Evolutionary conservation across 2,329 filamentous ascomycete genomes (phyloP), one percentile per base, ranked within the genome.

Genomic region (Fusarium sp.): DNA sequence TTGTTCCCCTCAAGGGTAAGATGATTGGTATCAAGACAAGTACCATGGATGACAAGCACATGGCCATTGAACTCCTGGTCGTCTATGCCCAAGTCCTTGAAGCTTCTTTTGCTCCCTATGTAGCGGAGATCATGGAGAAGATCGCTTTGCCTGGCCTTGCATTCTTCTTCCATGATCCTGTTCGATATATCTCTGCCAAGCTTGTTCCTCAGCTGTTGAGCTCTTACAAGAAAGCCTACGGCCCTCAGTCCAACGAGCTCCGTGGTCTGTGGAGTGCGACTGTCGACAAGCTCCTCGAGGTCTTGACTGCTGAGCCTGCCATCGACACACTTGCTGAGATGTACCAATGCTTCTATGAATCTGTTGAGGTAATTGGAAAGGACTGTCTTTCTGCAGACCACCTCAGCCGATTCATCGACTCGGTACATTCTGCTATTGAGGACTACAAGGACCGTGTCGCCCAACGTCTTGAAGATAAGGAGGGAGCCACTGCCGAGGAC

Each of bases 291-390:
- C 89, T 98, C 41, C 90, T 99, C 17, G 96, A 98, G 82, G 95
- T 98, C 4, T 88, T 99, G 44, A 94, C 92, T 70, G 95, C 95
- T 1, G 96, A 99, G 84, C 96, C 96, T 26, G 95, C 95, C 3
- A 95, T 99, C 67, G 96, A 99, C 78, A 98, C 96, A 0, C 89
- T 99, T 52, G 96, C 96, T 4, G 96, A 98, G 84, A 98, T 99
- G 94, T 99, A 98, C 84, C 96, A 98, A 83, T 99, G 96, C 86
- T 99, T 99, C 87, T 99, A 99, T 82, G 96, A 99, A 83, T 98
- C 94, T 33, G 92, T 99, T 13, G 96, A 98, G 84, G 95, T 98
- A 28, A 90, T 97, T 74, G 96, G 96, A 68, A 94, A 94, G 83
- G 91, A 93, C 77, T 96, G 92, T 80, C 88, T 99, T 52, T 94